Percentiles rank a stretch among this genome's conserved stretches.
phyloP scores from a whole-genome alignment of 1,284 basidiomycete species.

The Boletus albobrunnescens region DNA sequence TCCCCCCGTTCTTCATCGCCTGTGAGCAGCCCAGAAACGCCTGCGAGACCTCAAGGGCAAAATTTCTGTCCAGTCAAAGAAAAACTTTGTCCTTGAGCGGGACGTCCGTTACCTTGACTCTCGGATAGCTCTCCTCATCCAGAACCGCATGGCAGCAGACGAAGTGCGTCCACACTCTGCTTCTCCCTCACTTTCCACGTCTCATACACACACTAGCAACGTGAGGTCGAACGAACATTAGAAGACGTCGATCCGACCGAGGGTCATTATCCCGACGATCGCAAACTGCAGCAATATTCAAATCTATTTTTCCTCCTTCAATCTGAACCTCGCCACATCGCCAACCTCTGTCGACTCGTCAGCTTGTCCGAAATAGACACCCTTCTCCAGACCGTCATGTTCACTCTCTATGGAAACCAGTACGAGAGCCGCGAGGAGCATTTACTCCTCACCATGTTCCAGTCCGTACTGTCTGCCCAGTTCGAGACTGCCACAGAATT shows the following conservation, averaged over 20 bases:
- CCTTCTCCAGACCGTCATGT: conserved; percentile 99
- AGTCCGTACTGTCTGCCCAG: conserved; percentile 96
- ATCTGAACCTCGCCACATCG: conserved; percentile 95
- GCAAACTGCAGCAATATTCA: conserved; percentile 91
- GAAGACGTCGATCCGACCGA: conserved; percentile 92
- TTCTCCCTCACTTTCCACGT: background rate
- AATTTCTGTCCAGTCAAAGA: conserved; percentile 98
- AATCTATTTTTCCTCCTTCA: conserved; percentile 99
- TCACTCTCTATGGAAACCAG: conserved; percentile 98
- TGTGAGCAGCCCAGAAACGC: conserved; percentile 81
- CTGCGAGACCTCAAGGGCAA: conserved; percentile 94
- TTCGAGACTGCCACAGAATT: conserved; percentile 99
- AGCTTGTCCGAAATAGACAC: conserved; percentile 96
- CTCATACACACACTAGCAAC: conserved; percentile 54
- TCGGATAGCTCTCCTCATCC: conserved; percentile 94
- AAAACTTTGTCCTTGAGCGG: conserved; percentile 97
- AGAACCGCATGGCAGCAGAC: conserved; percentile 95
- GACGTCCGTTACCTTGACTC: conserved; percentile 98
- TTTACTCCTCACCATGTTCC: conserved; percentile 96
- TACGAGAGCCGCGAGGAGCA: conserved; percentile 99
- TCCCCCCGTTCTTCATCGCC: background rate
- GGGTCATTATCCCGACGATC: conserved; percentile 89
- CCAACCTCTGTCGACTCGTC: conserved; percentile 94
- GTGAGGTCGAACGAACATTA: conserved; percentile 89
- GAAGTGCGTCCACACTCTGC: conserved; percentile 56